These are phyloP conservation scores for Calonectria leucothoes DNA, from an alignment of 2,329 filamentous ascomycete genomes.

Conservation along the genomic window DNA sequence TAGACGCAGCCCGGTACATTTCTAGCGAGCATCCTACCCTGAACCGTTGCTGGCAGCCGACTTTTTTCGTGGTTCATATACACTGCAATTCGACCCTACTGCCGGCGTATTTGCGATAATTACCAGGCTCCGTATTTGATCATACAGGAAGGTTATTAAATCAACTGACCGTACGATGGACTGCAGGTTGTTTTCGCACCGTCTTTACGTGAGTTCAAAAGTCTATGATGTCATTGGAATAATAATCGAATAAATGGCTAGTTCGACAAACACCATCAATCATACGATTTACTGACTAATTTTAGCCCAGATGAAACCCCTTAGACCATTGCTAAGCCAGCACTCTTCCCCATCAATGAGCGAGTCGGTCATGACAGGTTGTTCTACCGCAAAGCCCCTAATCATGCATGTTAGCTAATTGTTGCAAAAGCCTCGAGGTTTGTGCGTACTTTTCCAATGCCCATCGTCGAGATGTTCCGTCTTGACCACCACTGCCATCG, in stretches of 20 bases:
- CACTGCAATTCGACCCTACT: neutral
- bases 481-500: constrained; percentile 78
- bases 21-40: neutral
- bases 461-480: constrained; percentile 86
- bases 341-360: constrained; percentile 80
- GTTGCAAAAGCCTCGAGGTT: neutral
- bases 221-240: neutral
- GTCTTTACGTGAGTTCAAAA: neutral
- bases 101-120: neutral
- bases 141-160: neutral
- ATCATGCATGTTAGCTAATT: constrained; percentile 16
- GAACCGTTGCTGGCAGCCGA: neutral
- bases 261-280: neutral
- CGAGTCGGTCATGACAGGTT: constrained; percentile 67
- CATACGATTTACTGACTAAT: constrained; percentile 45
- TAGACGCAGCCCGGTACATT: no score
- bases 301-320: constrained; percentile 75
- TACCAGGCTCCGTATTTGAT: neutral
- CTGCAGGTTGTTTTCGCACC: neutral
- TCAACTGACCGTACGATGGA: no score
- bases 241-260: neutral
- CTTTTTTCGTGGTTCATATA: neutral
- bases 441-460: constrained; percentile 73
- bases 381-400: constrained; percentile 73
- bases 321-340: constrained; percentile 90